Conservation (phyloP, 2,329 filamentous ascomycete genomes). For the Sclerotinia spermophila region DNA sequence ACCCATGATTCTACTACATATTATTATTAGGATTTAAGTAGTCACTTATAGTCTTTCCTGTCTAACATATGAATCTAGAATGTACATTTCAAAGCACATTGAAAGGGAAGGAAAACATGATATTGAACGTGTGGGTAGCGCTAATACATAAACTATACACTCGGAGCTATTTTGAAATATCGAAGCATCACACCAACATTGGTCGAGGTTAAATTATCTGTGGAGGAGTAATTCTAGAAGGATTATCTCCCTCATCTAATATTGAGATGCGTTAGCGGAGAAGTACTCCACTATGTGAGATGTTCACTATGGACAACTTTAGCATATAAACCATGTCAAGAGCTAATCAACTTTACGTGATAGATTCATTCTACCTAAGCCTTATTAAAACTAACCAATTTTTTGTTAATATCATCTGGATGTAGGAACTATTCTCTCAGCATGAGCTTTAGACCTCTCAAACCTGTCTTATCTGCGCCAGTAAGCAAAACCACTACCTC, state of each 20-base stretch:
- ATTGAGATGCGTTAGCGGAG: background rate
- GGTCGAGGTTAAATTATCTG: background rate
- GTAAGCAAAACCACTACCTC: conserved; percentile 18
- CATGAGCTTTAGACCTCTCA: conserved; percentile 16
- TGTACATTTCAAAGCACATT: background rate
- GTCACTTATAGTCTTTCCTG: background rate
- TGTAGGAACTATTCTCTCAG: background rate
- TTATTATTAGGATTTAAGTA: background rate
- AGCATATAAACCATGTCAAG: background rate
- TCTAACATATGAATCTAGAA: background rate
- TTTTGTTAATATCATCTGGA: background rate
- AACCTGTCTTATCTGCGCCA: conserved; percentile 15
- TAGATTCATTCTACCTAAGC: conserved; percentile 10
- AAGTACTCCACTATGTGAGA: background rate
- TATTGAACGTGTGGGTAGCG: background rate
- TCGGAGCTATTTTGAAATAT: background rate
- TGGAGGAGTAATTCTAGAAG: background rate
- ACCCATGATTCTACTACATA: background rate
- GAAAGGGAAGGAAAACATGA: background rate
- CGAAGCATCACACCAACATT: background rate
- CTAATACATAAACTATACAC: background rate
- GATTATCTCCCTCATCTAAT: background rate
- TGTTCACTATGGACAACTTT: background rate
- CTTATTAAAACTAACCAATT: conserved; percentile 8
- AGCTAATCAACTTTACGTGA: background rate